A percentile compares a stretch with the other conserved stretches of the same genome.
Conservation (phyloP, 1,284 basidiomycete species). For the Ganoderma sp. region DNA sequence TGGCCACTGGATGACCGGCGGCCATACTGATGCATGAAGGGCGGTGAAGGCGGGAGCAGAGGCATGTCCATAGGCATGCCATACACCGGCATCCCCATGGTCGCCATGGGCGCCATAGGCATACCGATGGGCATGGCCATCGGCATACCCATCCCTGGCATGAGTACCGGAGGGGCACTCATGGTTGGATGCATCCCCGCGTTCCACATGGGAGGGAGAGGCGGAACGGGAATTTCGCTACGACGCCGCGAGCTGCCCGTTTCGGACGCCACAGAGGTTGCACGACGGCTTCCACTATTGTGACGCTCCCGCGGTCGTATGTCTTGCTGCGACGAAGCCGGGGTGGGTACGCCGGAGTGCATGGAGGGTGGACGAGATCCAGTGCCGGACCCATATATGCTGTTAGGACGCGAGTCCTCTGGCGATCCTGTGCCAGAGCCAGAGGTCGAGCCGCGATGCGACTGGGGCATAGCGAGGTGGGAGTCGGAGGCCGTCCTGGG, state of each 20-base stretch:
- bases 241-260: constrained; percentile 29
- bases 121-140: constrained; percentile 38
- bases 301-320: constrained; percentile 47
- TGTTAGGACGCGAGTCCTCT: constrained; percentile 56
- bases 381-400: constrained; percentile 43
- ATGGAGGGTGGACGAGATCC: constrained; percentile 60
- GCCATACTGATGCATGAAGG: constrained; percentile 70
- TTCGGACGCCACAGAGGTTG: constrained; percentile 50
- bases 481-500: constrained; percentile 23
- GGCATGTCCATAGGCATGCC: constrained; percentile 54
- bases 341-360: constrained; percentile 42
- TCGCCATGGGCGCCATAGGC: constrained; percentile 38
- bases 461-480: constrained; percentile 18
- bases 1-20: constrained; percentile 29
- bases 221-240: constrained; percentile 29
- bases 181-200: constrained; percentile 24
- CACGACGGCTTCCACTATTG: constrained; percentile 44
- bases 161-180: constrained; percentile 39
- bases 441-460: constrained; percentile 14
- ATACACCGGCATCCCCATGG: constrained; percentile 52
- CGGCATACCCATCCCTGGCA: constrained; percentile 18
- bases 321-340: constrained; percentile 61
- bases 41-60: constrained; percentile 72
- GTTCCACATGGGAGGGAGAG: constrained; percentile 31
- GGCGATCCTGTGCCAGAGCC: constrained; percentile 46